Evolutionary conservation across 768 basidiomycete genomes (phyloP).

Genomic region (Leucocoprinus birnbaumii): DNA sequence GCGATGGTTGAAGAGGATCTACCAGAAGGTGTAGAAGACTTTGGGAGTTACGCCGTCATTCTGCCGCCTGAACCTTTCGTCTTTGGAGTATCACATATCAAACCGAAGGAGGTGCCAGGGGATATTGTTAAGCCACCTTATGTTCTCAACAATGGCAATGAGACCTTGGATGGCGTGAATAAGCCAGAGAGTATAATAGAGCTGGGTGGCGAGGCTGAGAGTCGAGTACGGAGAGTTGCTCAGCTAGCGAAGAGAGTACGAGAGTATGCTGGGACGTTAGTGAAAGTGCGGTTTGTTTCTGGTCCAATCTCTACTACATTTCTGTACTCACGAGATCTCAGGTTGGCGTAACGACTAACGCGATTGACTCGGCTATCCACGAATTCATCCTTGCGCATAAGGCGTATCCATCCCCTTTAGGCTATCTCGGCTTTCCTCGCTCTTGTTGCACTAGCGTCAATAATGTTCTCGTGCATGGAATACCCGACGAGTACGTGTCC

Average conservation of each 20-base stretch:
- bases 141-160: slow-evolving; percentile 23
- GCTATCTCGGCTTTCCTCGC: slow-evolving; percentile 71
- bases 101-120: slow-evolving; percentile 51
- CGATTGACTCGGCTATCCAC: slow-evolving; percentile 72
- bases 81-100: slow-evolving; percentile 62
- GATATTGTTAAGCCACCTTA: slow-evolving; percentile 59
- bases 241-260: slow-evolving; percentile 55
- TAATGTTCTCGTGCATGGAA: slow-evolving; percentile 84
- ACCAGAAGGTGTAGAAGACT: slow-evolving; percentile 26
- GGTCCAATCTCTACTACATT: not conserved
- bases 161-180: not conserved
- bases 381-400: slow-evolving; percentile 60
- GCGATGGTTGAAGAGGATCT: not conserved
- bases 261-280: slow-evolving; percentile 49
- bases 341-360: slow-evolving; percentile 72
- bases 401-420: slow-evolving; percentile 87
- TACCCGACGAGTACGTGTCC: slow-evolving; percentile 76
- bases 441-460: slow-evolving; percentile 89
- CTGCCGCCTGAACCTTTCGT: slow-evolving; percentile 64
- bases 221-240: slow-evolving; percentile 48
- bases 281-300: slow-evolving; percentile 37
- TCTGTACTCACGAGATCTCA: slow-evolving; percentile 22
- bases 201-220: slow-evolving; percentile 54
- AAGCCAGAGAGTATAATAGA: slow-evolving; percentile 25
- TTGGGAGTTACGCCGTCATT: slow-evolving; percentile 58